Base-by-base conservation (phyloP, 1,284 basidiomycete species). In the Ceraceosorus guamensis region DNA sequence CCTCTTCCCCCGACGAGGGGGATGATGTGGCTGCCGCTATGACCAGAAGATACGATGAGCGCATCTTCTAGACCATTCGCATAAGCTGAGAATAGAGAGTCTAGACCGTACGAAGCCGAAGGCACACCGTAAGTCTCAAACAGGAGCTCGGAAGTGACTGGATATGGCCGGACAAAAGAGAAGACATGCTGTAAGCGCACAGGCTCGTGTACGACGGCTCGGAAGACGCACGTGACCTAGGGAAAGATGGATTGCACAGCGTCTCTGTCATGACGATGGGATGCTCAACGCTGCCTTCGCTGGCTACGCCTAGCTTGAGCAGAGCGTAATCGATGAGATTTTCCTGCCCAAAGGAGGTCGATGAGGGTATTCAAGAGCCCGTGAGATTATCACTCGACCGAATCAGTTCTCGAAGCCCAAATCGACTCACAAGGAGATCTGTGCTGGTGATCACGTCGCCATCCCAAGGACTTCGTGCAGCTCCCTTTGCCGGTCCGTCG, bases 191-290 rank as follows among this genome's bases (percentile, higher is more conserved):
- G 24, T 24, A 24, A 41, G 39, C 39, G 39, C 39, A 41, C 10
- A 11, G 8, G 11, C 11, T 33, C 10, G 32, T 16, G 30, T 7
- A 46, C n/a, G 45, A 30, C 45, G n/a, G n/a, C 24, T 46, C 35
- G 50, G 24, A 41, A 14, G 16, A 82, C 87, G 58, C 76, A 91
- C 90, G 77, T 39, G 85, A 82, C 75, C 95, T 81, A 8, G 90
- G 93, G 78, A 93, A 90, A 32, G 93, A 77, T 0, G 92, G 91
- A 43, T 91, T 90, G 61, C 86, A 87, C 2, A 98, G 79, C 8
- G 91, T 83, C 76, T 99, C 95, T 0, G 91, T 88, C 89, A 98
- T 95, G 59, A 95, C 79, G 31, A 99, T 81, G 0, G 93, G 92
- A 75, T 97, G 91, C 57, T 88, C 83, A 35, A 96, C 82, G n/a